phyloP scores from a whole-genome alignment of 1,139 yeast species.

The Yamadazyma sp. region DNA sequence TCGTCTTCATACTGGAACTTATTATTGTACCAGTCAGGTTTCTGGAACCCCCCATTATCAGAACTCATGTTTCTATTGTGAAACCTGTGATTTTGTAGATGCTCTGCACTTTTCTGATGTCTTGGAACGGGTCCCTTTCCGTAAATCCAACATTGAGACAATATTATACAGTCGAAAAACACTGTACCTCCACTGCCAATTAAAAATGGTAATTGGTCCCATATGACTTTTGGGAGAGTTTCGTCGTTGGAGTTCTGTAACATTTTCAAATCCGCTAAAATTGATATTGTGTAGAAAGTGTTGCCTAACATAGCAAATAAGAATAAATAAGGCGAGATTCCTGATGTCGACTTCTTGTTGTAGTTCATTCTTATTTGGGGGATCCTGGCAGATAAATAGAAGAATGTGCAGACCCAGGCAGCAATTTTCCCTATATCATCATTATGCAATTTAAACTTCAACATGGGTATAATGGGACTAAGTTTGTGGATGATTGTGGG shows the following conservation, averaged over 20 bases:
- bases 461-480: not conserved
- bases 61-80: not conserved
- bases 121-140: conserved; percentile 2
- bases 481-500: not conserved
- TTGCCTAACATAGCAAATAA: conserved; percentile 40
- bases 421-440: conserved; percentile 46
- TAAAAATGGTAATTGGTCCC: conserved; percentile 36
- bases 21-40: conserved; percentile 43
- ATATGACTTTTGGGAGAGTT: conserved; percentile 12
- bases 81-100: not conserved
- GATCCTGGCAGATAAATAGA: conserved; percentile 71
- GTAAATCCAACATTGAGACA: conserved; percentile 35
- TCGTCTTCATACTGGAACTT: conserved; percentile 15
- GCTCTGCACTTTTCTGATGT: conserved; percentile 2
- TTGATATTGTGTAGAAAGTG: conserved; percentile 34
- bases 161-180: conserved; percentile 31
- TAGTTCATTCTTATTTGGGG: conserved; percentile 65
- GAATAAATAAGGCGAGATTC: conserved; percentile 37
- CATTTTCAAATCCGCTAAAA: conserved; percentile 28
- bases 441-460: not conserved
- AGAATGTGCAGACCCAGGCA: conserved; percentile 76
- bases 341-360: conserved; percentile 30
- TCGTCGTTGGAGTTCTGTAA: conserved; percentile 12
- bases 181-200: conserved; percentile 40
- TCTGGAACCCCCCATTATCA: conserved; percentile 22